Percentiles rank a stretch among this genome's conserved stretches.
Conservation (phyloP, 305 asterid genomes). For the Ruellia speciosa region DNA sequence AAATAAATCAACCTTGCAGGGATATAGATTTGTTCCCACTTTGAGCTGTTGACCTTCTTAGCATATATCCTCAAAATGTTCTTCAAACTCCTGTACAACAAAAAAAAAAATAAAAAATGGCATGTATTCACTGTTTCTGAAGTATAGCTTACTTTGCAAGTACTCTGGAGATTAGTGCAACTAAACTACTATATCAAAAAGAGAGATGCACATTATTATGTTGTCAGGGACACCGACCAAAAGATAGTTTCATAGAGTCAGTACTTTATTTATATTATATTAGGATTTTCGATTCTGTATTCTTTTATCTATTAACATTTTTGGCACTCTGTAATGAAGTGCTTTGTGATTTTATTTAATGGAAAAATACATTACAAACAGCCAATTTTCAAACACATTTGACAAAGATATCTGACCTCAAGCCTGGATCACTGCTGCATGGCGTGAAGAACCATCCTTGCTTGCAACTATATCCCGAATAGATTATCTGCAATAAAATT, state of each 20-base stretch:
- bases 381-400: no score
- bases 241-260: no score
- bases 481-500: slow-evolving; percentile 46
- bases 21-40: slow-evolving; percentile 76
- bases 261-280: no score
- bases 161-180: not conserved
- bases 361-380: no score
- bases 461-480: slow-evolving; percentile 97
- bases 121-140: not conserved
- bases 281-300: no score
- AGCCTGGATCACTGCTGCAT: slow-evolving; percentile 92
- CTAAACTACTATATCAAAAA: slow-evolving; percentile 1
- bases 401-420: slow-evolving; percentile 40
- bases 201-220: not conserved
- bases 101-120: not conserved
- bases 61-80: slow-evolving; percentile 80
- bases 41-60: slow-evolving; percentile 73
- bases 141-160: slow-evolving; percentile 10
- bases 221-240: no score
- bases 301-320: no score
- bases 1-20: slow-evolving; percentile 69
- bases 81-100: slow-evolving; percentile 67
- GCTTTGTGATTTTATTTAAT: no score
- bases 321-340: no score
- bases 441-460: slow-evolving; percentile 99